A percentile compares a stretch with the other conserved stretches of the same genome.
Conservation (phyloP, 139 green algal species). For the Eudorina sp. region DNA sequence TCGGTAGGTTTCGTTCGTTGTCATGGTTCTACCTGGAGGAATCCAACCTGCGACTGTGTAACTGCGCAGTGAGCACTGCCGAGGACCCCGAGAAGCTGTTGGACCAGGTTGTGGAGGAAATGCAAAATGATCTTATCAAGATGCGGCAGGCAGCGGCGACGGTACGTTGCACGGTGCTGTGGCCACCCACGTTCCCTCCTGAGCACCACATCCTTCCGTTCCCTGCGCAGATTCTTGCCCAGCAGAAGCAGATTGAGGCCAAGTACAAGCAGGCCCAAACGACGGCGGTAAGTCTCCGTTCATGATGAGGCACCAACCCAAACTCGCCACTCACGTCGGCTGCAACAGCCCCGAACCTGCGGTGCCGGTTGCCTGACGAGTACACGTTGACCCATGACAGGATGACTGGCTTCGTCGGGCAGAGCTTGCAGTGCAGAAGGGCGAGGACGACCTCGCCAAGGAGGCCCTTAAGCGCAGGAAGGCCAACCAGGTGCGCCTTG, state of each 20-base stretch:
- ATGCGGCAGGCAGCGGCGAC: slow-evolving; percentile 97
- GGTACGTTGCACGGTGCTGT: slow-evolving; percentile 57
- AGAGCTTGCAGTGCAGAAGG: slow-evolving; percentile 96
- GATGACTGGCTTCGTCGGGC: slow-evolving; percentile 93
- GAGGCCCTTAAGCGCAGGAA: slow-evolving; percentile 95
- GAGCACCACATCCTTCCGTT: neutral
- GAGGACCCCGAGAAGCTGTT: slow-evolving; percentile 99
- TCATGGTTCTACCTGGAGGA: neutral
- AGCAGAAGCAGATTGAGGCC: slow-evolving; percentile 96
- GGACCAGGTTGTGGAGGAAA: slow-evolving; percentile 97
- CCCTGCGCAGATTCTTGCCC: slow-evolving; percentile 92
- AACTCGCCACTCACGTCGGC: too few relatives aligned
- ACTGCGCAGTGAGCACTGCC: slow-evolving; percentile 76
- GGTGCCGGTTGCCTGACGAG: too few relatives aligned
- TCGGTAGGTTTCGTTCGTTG: slow-evolving; percentile 69
- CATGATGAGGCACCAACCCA: too few relatives aligned
- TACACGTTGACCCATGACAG: too few relatives aligned
- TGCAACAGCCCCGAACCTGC: too few relatives aligned
- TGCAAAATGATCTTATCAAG: slow-evolving; percentile 98
- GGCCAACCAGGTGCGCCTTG: slow-evolving; percentile 76
- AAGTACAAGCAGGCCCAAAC: slow-evolving; percentile 92
- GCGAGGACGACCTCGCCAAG: slow-evolving; percentile 95
- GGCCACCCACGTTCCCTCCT: neutral
- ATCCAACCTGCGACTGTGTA: neutral
- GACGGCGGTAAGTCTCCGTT: slow-evolving; percentile 80